Base-by-base conservation (phyloP, 768 basidiomycete species). In the Sporobolomyces pararoseus region DNA sequence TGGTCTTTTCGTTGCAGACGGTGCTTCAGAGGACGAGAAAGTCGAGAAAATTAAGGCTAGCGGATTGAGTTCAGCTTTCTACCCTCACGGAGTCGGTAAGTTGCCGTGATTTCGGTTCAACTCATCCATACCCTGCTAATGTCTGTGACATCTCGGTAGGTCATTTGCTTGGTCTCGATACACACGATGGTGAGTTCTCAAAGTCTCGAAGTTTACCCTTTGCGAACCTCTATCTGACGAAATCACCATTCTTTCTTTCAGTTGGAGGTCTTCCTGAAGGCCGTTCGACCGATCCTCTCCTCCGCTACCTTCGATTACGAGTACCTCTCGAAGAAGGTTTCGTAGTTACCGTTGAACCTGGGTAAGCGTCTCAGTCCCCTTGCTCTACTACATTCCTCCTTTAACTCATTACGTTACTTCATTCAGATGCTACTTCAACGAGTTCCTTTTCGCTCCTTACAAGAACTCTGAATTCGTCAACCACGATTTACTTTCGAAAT, bases 131-230 rank as follows among this genome's bases (percentile, higher is more conserved):
- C n/a, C n/a, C n/a, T n/a, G n/a, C n/a, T n/a, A n/a, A n/a, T n/a
- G n/a, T n/a, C n/a, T n/a, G n/a, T n/a, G n/a, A n/a, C n/a, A n/a
- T n/a, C n/a, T n/a, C n/a, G n/a, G n/a, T n/a, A 46, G 91, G 92
- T 0, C 94, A 97, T 78, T 89, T 89, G 9, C 82, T 97, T 49
- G 95, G 95, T 16, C 82, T 96, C 79, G 95, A 98, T 78, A 93
- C 97, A 2, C 95, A 96, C 77, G 94, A 96, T 76, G 58, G 58
- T 60, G 13, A 7, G 58, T n/a, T 90, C 25, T 12, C 51, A 21
- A 13, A 12, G 23, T 52, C 12, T 32, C 51, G 25, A 7, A 19
- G 51, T 10, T 7, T 9, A 19, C 51, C 4, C 27, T 29, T 19
- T 17, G 5, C 31, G 51, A 29, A n/a, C n/a, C n/a, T n/a, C n/a